Evolutionary conservation across 805 yeast genomes (phyloP).

Genomic region (Candida endomychidarum): DNA sequence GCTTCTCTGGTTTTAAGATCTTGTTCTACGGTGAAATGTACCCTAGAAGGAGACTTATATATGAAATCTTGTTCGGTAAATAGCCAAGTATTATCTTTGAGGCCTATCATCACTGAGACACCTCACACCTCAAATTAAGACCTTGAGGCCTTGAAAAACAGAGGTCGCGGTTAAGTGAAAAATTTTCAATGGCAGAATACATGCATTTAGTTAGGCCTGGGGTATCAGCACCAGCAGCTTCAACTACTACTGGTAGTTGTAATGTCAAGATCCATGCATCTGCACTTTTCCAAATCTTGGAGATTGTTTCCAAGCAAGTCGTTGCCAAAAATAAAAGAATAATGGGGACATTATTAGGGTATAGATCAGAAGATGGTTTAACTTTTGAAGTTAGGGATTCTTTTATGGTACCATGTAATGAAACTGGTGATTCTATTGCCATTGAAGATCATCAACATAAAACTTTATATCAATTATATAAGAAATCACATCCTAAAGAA

Average conservation of each 20-base stretch:
- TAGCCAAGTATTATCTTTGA: conserved; percentile 32
- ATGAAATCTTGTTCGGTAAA: conserved; percentile 36
- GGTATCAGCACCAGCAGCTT: conserved; percentile 45
- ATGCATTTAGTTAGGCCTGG: conserved; percentile 54
- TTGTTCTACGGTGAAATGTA: conserved; percentile 29
- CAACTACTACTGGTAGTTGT: conserved; percentile 48
- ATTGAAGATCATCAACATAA: conserved; percentile 77
- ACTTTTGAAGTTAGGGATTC: conserved; percentile 72
- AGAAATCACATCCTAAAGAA: conserved; percentile 76
- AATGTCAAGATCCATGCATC: conserved; percentile 61
- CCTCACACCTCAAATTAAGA: not conserved
- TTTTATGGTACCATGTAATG: conserved; percentile 77
- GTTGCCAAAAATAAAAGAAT: conserved; percentile 50
- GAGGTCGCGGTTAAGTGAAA: conserved; percentile 6
- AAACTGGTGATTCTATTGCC: conserved; percentile 70
- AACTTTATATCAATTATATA: conserved; percentile 66
- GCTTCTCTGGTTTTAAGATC: conserved; percentile 39
- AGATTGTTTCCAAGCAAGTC: conserved; percentile 58
- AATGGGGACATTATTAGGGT: conserved; percentile 80
- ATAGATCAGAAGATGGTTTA: conserved; percentile 79
- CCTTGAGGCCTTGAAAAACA: not conserved
- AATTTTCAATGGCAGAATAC: conserved; percentile 26
- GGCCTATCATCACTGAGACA: not conserved
- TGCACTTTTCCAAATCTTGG: conserved; percentile 74
- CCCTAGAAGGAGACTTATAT: conserved; percentile 32